Conservation (phyloP, 1,284 basidiomycete species). For the Cutaneotrichosporon cavernicola region DNA sequence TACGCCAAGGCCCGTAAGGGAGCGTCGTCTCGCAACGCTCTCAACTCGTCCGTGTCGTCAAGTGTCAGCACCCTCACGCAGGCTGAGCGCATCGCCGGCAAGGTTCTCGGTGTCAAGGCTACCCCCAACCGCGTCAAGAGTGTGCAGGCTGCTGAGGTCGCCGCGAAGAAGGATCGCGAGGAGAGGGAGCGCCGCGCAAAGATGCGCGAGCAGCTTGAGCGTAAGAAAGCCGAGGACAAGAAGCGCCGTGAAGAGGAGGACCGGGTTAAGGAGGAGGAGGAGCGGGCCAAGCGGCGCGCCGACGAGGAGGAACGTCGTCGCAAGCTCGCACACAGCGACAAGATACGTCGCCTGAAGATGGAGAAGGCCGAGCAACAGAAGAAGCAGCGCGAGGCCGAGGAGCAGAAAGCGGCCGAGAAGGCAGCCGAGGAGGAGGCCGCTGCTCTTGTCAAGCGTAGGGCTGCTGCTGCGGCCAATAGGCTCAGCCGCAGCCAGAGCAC, state of each 20-base stretch:
- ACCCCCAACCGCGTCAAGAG: slow-evolving; percentile 64
- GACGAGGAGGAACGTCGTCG: slow-evolving; percentile 69
- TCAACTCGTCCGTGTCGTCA: slow-evolving; percentile 14
- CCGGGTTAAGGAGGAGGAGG: slow-evolving; percentile 60
- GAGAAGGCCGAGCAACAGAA: slow-evolving; percentile 37
- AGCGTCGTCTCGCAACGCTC: background rate
- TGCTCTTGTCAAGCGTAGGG: slow-evolving; percentile 53
- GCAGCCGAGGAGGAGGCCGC: slow-evolving; percentile 36
- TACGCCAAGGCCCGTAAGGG: background rate
- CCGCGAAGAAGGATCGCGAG: slow-evolving; percentile 87
- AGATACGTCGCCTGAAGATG: slow-evolving; percentile 45
- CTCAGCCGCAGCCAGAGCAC: slow-evolving; percentile 27
- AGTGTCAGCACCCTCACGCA: slow-evolving; percentile 31
- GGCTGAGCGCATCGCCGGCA: slow-evolving; percentile 45
- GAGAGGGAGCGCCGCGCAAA: slow-evolving; percentile 74
- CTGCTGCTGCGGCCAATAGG: slow-evolving; percentile 30
- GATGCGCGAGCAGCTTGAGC: slow-evolving; percentile 74
- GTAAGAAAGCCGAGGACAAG: slow-evolving; percentile 65
- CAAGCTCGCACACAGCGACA: slow-evolving; percentile 42
- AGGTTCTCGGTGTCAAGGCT: slow-evolving; percentile 49
- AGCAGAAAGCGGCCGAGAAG: slow-evolving; percentile 16
- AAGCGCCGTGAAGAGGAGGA: slow-evolving; percentile 78
- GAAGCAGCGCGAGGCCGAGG: slow-evolving; percentile 41
- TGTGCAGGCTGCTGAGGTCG: slow-evolving; percentile 71
- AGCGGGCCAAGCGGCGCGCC: slow-evolving; percentile 35